Base-by-base conservation (phyloP, 371 early-diverging fungal species). In the Mortierella sp. region DNA sequence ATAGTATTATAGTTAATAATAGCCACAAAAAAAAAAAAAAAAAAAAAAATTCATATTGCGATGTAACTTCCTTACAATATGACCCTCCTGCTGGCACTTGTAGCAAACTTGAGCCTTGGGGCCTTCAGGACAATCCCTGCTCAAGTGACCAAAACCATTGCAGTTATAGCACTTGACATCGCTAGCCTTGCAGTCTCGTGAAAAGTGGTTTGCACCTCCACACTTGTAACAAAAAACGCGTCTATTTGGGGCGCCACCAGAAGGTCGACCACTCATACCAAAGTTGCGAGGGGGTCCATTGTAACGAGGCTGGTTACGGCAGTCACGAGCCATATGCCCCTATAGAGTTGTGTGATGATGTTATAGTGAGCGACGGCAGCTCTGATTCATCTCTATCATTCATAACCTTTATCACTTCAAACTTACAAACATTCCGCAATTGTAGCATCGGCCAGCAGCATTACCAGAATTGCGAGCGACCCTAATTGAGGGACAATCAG, bases 271-370 rank as follows among this genome's bases (percentile, higher is more conserved):
- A 58, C 28, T 43, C 54, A 71, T 58, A 64, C 73, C 68, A 75
- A 75, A 70, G 66, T 72, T 66, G 52, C 83, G 83, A 22, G 77
- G 66, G 55, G 76, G 63, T 11, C 72, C 72, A 69, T 74, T 84
- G 77, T 61, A 85, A 6, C 78, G 84, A 51, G 68, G 66, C 65
- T 72, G 86, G 60, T 68, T 72, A 26, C 79, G 77, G 67, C 92
- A 92, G 51, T 89, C 74, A 61, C 89, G 88, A 58, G 92, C 90
- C 61, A 92, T 77, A 68, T 92, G 92, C 54, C 92, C 90, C 91
- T 91, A 55, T 24, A 49, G 26, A 30, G 9, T 72, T 52, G 16
- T 47, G 43, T 52, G 20, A 37, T 24, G 35, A 30, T 30, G n/a
- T 18, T 55, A 0, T 20, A 18, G 24, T 11, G 30, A 22, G 30